Base-by-base conservation (phyloP, 2,329 filamentous ascomycete species). In the Pseudogymnoascus sp. region DNA sequence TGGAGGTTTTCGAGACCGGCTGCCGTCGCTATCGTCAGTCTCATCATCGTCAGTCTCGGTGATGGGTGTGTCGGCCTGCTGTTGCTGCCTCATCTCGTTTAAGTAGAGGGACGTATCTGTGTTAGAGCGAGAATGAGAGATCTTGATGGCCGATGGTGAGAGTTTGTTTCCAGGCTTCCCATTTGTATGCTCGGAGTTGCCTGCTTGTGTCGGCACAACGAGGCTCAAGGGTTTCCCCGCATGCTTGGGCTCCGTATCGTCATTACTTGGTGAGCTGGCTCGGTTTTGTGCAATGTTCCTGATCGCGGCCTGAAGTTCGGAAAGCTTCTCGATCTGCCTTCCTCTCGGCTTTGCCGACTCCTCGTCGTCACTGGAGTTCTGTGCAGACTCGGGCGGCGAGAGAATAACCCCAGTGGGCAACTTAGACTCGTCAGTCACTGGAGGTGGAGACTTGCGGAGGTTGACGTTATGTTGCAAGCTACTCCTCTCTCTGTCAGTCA, bases 401-500 rank as follows among this genome's bases (percentile, higher is more conserved):
- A 96, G 90, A 69, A 96, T 85, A 67, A 91, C 92, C 66, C 91
- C 91, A 66, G 86, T 85, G 44, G 92, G 91, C 75, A 96, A 95
- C 67, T 84, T 79, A 65, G 85, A 75, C 26, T 79, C 83, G 77
- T 91, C 86, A 67, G 87, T 90, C 67, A 91, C 77, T 17, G 91
- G 90, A n/a, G 90, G 88, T 15, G 91, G 91, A 59, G 92, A 96
- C 75, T 93, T 90, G 70, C 90, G 86, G 66, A 96, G 79, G 76
- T 86, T 90, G 74, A 80, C 80, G 73, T 80, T 82, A 63, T 78
- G 60, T 31, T 63, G 69, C 65, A 72, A 44, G 42, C 66, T 69
- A 15, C 67, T 67, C 62, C 53, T 67, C 57, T 73, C 70, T 13
- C 64, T 63, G 26, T 72, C 67, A 38, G 72, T 68, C 8, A 69